Evolutionary conservation across 768 basidiomycete genomes (phyloP), one percentile per base, ranked within the genome.

Genomic region (Mycena maculata): DNA sequence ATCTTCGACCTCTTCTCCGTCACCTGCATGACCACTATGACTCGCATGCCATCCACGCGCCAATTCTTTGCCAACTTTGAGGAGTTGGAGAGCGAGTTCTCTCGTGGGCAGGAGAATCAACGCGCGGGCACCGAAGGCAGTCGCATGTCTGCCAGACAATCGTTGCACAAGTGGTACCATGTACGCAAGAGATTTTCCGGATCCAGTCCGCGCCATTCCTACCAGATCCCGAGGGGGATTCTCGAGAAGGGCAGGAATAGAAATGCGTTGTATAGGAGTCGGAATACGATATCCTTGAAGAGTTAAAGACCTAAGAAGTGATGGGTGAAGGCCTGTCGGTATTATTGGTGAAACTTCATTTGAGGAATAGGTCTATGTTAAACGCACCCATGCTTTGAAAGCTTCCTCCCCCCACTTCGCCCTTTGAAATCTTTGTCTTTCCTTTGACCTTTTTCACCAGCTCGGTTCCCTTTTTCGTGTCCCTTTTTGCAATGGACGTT

Each of bases 131-230:
- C 95, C 96, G 70, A 95, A 95, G 0, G 88, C 81, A 13, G 89
- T 86, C 1, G 89, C 85, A 75, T 98, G 96, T 38, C 89, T 83
- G 11, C 94, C 93, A 8, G 92, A 89, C 10, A 99, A 86, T 49
- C 94, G 87, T 63, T 96, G 93, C 0, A 98, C 84, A 18, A 99
- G 86, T 54, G 98, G 98, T 27, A 99, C 82, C 85, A 99, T 88
- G 76, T 96, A 99, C 22, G 97, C 97, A 38, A 99, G 87, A 12
- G 96, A 96, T 81, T 99, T 99, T 65, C 98, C 98, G 2, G 96
- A 98, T 44, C 98, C 98, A 5, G 98, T 99, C 39, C 98, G 88
- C 39, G 98, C 97, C 98, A 99, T 99, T 44, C 95, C 97, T 16
- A 99, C 95, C 16, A 99, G 88, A 79, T 98, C 96, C 57, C 93